Conservation (phyloP, 352 stramenopile genomes). For the Phytophthora quininea region DNA sequence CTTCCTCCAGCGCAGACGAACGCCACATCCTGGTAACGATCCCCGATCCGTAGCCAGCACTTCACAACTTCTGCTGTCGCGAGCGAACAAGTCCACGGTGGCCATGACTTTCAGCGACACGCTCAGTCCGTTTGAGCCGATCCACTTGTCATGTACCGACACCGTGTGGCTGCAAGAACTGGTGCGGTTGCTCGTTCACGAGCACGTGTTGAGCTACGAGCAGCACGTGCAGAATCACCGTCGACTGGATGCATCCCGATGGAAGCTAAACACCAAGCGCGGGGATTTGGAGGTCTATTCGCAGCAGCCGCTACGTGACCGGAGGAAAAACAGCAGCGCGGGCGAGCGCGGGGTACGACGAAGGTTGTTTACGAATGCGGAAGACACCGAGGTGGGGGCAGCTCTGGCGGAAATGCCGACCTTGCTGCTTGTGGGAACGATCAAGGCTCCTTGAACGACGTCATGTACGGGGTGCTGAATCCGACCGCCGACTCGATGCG, state of each 20-base stretch:
- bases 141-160: slow-evolving; percentile 27
- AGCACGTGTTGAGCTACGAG: slow-evolving; percentile 26
- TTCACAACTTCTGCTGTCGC: slow-evolving; percentile 17
- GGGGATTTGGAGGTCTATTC: slow-evolving; percentile 29
- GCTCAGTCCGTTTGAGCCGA: slow-evolving; percentile 27
- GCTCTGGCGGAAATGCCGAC: slow-evolving; percentile 27
- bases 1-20: slow-evolving; percentile 18
- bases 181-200: slow-evolving; percentile 25
- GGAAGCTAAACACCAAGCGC: slow-evolving; percentile 25
- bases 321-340: slow-evolving; percentile 15
- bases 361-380: slow-evolving; percentile 10
- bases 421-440: slow-evolving; percentile 36
- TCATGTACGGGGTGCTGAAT: slow-evolving; percentile 49
- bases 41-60: slow-evolving; percentile 1
- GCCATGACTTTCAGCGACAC: slow-evolving; percentile 2
- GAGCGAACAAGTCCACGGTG: neutral
- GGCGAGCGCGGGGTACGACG: slow-evolving; percentile 5
- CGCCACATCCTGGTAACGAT: neutral
- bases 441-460: slow-evolving; percentile 38
- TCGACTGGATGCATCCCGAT: slow-evolving; percentile 18
- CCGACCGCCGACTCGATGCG: slow-evolving; percentile 35
- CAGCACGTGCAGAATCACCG: slow-evolving; percentile 27
- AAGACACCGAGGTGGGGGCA: slow-evolving; percentile 9
- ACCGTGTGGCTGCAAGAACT: slow-evolving; percentile 27
- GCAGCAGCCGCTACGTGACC: slow-evolving; percentile 11